Percentiles rank a stretch among this genome's conserved stretches.
phyloP scores from a whole-genome alignment of 2,329 filamentous ascomycete genomes.

The Penicillium sp. region DNA sequence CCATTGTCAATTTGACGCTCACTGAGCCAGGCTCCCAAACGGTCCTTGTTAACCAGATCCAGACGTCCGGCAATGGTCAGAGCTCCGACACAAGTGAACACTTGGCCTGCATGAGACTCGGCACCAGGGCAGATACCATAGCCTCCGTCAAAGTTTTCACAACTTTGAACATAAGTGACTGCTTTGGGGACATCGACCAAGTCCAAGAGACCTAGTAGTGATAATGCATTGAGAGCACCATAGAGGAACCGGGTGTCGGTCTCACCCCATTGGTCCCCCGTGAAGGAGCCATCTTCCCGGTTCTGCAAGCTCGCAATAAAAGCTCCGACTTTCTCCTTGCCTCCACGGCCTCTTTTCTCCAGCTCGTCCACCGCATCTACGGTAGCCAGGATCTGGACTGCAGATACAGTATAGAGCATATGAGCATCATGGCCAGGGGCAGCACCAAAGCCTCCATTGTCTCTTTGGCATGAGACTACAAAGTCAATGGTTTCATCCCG shows the following conservation, averaged over 20 bases:
- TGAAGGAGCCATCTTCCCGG: conserved; percentile 74
- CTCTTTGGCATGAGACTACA: conserved; percentile 89
- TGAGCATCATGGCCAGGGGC: conserved; percentile 93
- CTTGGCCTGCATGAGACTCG: conserved; percentile 91
- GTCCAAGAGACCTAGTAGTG: conserved; percentile 68
- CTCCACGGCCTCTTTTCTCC: conserved; percentile 62
- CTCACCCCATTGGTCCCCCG: conserved; percentile 94
- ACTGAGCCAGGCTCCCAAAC: conserved; percentile 82
- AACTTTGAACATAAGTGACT: conserved; percentile 71
- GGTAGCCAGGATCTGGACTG: conserved; percentile 85
- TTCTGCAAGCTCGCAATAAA: conserved; percentile 84
- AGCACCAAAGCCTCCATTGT: conserved; percentile 85
- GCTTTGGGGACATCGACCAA: conserved; percentile 76
- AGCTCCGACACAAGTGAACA: conserved; percentile 88
- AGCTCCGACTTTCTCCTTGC: conserved; percentile 68
- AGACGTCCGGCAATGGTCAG: conserved; percentile 76
- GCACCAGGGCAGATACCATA: conserved; percentile 86
- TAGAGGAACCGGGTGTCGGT: conserved; percentile 93
- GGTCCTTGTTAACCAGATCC: conserved; percentile 76
- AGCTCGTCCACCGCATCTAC: conserved; percentile 80
- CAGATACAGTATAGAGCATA: conserved; percentile 92
- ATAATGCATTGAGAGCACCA: conserved; percentile 81
- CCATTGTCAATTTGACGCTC: conserved; percentile 84
- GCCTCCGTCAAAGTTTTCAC: conserved; percentile 89
- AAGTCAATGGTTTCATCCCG: conserved; percentile 79